Evolutionary conservation across 306 rosid genomes (phyloP), one percentile per base, ranked within the genome.

Genomic region (Macrotyloma uniflorum): DNA sequence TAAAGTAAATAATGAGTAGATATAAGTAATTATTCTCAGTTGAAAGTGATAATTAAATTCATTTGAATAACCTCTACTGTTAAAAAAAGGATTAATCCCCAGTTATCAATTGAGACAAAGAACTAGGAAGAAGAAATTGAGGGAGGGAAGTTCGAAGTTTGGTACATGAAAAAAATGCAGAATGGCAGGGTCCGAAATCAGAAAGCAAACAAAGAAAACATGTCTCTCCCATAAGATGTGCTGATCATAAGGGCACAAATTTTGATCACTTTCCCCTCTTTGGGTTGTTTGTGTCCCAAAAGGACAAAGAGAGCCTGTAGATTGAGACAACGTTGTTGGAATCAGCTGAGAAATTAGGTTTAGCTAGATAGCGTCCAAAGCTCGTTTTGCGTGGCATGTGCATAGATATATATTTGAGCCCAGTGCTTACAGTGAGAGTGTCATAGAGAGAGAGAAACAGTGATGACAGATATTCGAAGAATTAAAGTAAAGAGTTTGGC

Each of bases 171-270:
- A 69, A 61, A 77, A n/a, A 57, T 58, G 74, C 12, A 58, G 65
- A 67, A 42, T 73, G 84, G 81, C 67, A 5, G 62, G 50, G 82
- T 51, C 78, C 8, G 55, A 64, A 78, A 1, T 46, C 43, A 73
- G 65, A 75, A 77, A 65, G 5, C 69, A 82, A 62, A 79, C 76
- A 79, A 73, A 18, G 76, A 59, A 79, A 72, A 83, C 80, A 54
- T 72, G 84, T 62, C 46, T 59, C 72, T 73, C 85, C 83, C 86
- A 70, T 47, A 79, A 77, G 33, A 73, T 75, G 76, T 74, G 85
- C 85, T 75, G 79, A 79, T 74, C 79, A 67, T 70, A 42, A 64
- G 51, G 73, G 57, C 59, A 81, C 76, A 38, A 13, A 75, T 53
- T 53, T 80, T 76, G 83, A 47, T 22, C 28, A 54, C 13, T 75